Evolutionary conservation across 495 filamentous ascomycete genomes (phyloP), one percentile per base, ranked within the genome.

Genomic region (Bacidia rubella): DNA sequence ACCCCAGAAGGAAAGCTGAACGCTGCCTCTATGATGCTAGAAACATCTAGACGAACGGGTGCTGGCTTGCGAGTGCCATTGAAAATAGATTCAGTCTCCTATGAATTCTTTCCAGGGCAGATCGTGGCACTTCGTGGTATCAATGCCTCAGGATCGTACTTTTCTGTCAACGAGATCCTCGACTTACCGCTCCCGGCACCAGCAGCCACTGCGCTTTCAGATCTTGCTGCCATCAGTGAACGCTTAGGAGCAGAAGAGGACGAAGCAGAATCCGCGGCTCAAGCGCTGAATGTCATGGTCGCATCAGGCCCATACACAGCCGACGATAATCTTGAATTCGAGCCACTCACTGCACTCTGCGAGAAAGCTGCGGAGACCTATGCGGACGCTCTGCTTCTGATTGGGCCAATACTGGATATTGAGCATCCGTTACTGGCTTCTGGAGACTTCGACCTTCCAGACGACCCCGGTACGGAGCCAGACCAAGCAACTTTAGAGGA

Each of bases 101-200:
- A 81, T 67, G 84, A 87, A 55, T 88, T 97, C 72, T 95, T 98
- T 66, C 90, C 90, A 0, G 92, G 92, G 17, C 87, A 96, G 62
- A 94, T 96, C 45, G 84, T 93, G 19, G 92, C 90, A 9, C 68
- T 95, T 15, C 74, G 75, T 35, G 92, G 92, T 9, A 85, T 83
- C 60, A 97, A 97, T 61, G 81, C 87, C 4, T 86, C 85, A 15
- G 90, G 90, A 3, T 76, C 82, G 21, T 83, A 86, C 53, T 95
- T 98, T 57, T 75, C 79, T 0, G 86, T 94, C 40, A 79, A 75
- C 22, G 81, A 95, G 58, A 66, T 90, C 11, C 73, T 97, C 3
- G 70, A 79, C 1, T 64, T 87, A 10, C 90, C 92, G 4, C 68
- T 85, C 2, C 68, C 94, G 11, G 79, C 79, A 9, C 74, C 69